Base-by-base conservation (phyloP, 768 basidiomycete species). In the Terana coerulea region DNA sequence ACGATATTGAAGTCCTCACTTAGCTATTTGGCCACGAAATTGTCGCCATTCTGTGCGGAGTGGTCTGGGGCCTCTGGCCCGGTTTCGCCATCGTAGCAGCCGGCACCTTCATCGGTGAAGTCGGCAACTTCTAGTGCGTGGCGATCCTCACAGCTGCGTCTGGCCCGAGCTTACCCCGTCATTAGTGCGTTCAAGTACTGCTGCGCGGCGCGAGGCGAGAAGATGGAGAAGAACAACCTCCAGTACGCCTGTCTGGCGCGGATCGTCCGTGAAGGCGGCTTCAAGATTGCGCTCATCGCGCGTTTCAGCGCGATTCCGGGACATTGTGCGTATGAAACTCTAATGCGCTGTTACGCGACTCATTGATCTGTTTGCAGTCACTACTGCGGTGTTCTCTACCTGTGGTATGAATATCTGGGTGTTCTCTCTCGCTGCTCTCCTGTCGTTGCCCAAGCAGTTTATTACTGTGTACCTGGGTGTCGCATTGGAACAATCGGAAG, bases 1-100 rank as follows among this genome's bases (percentile, higher is more conserved):
- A n/a, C n/a, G n/a, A n/a, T n/a, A n/a, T n/a, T n/a, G n/a, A n/a
- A n/a, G 28, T 11, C 25, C 9, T 30, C 33, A 17, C 37, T 41
- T 59, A 89, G 79, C 79, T 95, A 15, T 94, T 94, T 61, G 94
- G 94, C 5, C 93, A 95, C 56, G 94, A 95, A 75, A 88, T 95
- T 50, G 75, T 95, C 34, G 89, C 90, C 21, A 78, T 95, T 30
- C 73, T 95, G 6, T 92, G 91, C 60, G 94, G 94, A 15, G 67
- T 95, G 29, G 89, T 95, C 2, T 97, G 91, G 91, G 92, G 91
- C 2, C 72, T 94, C 2, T 86, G 94, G 77, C 62, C 77, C 21
- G 94, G 93, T 2, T 95, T 95, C 59, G 94, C 69, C 0, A 95
- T 97, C 61, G 89, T 91, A 15, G 79, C 80, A 2, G 88, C 83